Evolutionary conservation across 176 grass and related monocot species (phyloP), one percentile per base, ranked within the genome.

Genomic region (Musa itinerans): DNA sequence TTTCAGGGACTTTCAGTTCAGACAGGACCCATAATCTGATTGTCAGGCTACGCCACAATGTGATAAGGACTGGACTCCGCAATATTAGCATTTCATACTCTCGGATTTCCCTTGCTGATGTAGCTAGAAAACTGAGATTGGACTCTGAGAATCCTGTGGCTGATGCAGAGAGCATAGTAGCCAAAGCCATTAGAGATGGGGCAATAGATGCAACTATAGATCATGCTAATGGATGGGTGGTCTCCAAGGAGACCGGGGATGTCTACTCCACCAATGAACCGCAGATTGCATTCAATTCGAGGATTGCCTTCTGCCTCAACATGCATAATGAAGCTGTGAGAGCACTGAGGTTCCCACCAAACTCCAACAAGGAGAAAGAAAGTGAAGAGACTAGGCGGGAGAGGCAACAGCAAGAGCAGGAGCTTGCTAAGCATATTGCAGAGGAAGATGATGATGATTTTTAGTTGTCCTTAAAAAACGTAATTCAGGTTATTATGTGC

Each of bases 361-460:
- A 97, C 78, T 90, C 87, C 67, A 83, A 85, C 79, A 87, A 90
- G 79, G 92, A 92, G 69, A 96, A 90, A 20, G 93, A 92, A 75
- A 92, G 90, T 6, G 88, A 81, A 1, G 90, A 91, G 82, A 89
- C 89, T 78, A 87, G 90, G 80, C 79, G 84, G 0, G 86, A 93
- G 83, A 87, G 86, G 15, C 88, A 89, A 57, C 88, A 97, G 64
- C 85, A 90, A 69, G 88, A 97, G 77, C 90, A 93, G 87, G 90
- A 97, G 81, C 78, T 90, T 2, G 93, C 89, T 5, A 90, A 89
- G 58, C 89, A 92, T 68, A 90, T 93, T 81, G 90, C 87, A 6
- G 87, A 93, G 85, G 93, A 97, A 34, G 94, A 93, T 0, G 94
- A 97, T 1, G 86, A 97, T 20, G 93, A 92, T 29, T 90, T 96